Conservation (phyloP, 495 filamentous ascomycete genomes). For the Aspergillus campestris region DNA sequence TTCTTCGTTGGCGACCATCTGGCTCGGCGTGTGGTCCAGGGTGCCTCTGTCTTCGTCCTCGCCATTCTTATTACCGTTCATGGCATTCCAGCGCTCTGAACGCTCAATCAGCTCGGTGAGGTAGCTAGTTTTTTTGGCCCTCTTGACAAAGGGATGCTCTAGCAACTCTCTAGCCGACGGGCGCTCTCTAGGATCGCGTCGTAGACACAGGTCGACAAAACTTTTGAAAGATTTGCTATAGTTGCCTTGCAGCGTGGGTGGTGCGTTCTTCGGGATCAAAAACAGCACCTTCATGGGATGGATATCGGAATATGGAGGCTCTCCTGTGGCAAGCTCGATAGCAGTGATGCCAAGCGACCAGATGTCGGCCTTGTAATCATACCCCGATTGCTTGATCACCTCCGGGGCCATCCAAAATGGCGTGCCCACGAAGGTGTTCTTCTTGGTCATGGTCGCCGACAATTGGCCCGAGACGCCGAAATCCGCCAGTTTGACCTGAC, state of each 20-base stretch:
- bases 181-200: constrained; percentile 78
- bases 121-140: constrained; percentile 82
- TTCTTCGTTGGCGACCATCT: constrained; percentile 22
- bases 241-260: constrained; percentile 73
- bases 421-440: constrained; percentile 97
- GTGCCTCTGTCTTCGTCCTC: constrained; percentile 55
- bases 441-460: constrained; percentile 99
- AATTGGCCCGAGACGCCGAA: constrained; percentile 96
- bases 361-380: constrained; percentile 97
- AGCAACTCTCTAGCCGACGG: constrained; percentile 83
- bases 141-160: constrained; percentile 80
- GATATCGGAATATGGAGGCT: constrained; percentile 92
- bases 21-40: constrained; percentile 26
- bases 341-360: constrained; percentile 99
- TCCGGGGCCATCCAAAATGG: constrained; percentile 99
- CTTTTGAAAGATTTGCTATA: constrained; percentile 91
- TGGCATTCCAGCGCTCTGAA: constrained; percentile 74
- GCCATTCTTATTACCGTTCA: constrained; percentile 44
- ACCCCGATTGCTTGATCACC: constrained; percentile 96
- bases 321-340: constrained; percentile 83
- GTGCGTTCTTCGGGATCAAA: constrained; percentile 89
- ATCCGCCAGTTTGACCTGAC: constrained; percentile 94
- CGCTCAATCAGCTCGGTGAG: constrained; percentile 90
- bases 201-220: constrained; percentile 80
- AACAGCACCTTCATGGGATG: constrained; percentile 99